Percentiles rank a stretch among this genome's conserved stretches.
Evolutionary conservation across 2,329 filamentous ascomycete species (phyloP).

Genomic region (Scleromitrula shiraiana): DNA sequence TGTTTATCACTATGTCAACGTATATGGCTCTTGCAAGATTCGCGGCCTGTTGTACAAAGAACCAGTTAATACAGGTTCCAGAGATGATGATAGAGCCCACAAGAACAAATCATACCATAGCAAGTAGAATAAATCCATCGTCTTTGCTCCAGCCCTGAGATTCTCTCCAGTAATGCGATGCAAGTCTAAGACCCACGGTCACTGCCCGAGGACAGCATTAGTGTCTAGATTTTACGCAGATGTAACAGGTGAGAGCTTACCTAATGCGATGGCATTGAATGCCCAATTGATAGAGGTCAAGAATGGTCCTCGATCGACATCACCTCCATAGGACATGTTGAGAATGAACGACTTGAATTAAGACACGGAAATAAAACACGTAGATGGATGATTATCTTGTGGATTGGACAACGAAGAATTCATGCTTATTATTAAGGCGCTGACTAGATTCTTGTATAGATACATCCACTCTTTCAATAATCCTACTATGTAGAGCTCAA

Average conservation of each 20-base stretch:
- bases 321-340: constrained; percentile 1
- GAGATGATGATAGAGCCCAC: neutral
- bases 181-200: neutral
- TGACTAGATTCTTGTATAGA: neutral
- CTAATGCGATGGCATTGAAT: constrained; percentile 2
- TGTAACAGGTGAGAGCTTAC: neutral
- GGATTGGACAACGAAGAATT: neutral
- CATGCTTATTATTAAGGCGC: neutral
- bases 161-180: neutral
- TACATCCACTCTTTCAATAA: neutral
- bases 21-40: constrained; percentile 3
- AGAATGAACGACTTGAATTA: neutral
- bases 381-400: neutral
- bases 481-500: neutral
- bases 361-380: neutral
- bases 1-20: neutral
- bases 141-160: neutral
- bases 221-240: neutral
- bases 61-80: neutral
- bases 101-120: neutral
- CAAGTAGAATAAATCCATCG: neutral
- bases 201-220: neutral
- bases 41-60: neutral
- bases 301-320: constrained; percentile 3
- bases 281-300: constrained; percentile 1